Conservation (phyloP, 2,329 filamentous ascomycete species). For the Monilinia fructicola region DNA sequence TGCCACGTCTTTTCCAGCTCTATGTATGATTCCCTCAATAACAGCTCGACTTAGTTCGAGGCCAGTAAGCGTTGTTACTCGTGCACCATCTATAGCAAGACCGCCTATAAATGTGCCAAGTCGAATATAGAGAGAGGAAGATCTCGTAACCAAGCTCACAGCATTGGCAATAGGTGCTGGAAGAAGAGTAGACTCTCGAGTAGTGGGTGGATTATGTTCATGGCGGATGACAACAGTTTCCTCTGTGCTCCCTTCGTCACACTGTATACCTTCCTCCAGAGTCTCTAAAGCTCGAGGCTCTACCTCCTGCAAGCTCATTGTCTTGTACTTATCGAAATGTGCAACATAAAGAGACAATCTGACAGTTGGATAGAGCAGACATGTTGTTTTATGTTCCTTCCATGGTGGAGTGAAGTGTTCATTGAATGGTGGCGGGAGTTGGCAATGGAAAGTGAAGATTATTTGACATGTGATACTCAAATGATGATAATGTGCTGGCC, state of each 20-base stretch:
- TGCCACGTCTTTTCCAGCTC: conserved; percentile 43
- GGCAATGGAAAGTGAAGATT: not conserved
- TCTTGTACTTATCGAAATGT: not conserved
- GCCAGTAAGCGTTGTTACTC: conserved; percentile 43
- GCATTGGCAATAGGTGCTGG: conserved; percentile 57
- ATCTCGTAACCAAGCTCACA: conserved; percentile 60
- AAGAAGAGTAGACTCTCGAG: conserved; percentile 50
- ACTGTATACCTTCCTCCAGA: not conserved
- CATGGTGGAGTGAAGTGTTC: not conserved
- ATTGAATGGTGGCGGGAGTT: conserved; percentile 3
- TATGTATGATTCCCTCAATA: conserved; percentile 42
- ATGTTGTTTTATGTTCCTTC: not conserved
- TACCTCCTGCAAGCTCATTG: conserved; percentile 4
- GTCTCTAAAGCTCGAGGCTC: not conserved
- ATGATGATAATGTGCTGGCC: conserved; percentile 1
- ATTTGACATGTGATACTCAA: conserved; percentile 14
- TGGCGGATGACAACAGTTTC: not conserved
- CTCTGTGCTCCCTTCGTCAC: not conserved
- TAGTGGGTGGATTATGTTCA: not conserved
- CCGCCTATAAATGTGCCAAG: conserved; percentile 43
- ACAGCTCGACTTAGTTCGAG: conserved; percentile 43
- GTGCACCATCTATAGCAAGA: conserved; percentile 42
- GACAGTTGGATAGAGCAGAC: not conserved
- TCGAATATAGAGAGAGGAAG: conserved; percentile 52
- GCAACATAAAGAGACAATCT: not conserved